Conservation (phyloP, 805 yeast genomes). For the Metschnikowia orientalis region DNA sequence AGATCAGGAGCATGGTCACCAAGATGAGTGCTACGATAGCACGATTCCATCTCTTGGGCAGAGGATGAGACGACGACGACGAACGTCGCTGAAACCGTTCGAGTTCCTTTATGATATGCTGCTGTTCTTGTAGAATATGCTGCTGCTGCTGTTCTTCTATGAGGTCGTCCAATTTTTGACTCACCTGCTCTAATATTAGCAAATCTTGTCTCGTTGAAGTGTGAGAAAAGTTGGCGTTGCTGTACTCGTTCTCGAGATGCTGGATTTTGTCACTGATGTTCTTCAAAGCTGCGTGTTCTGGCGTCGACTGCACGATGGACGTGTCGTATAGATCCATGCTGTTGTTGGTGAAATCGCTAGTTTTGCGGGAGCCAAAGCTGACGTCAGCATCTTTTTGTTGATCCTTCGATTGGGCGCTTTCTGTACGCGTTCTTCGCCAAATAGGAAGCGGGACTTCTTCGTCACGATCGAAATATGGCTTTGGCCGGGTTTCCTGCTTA, state of each 20-base stretch:
- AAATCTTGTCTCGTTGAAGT: constrained; percentile 7
- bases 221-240: not conserved
- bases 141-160: constrained; percentile 11
- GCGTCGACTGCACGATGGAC: too few species aligned
- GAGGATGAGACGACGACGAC: not conserved
- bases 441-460: constrained; percentile 12
- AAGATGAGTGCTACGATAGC: not conserved
- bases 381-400: too few species aligned
- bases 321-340: too few species aligned
- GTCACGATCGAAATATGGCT: constrained; percentile 2
- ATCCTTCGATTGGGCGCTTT: constrained; percentile 1
- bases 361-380: too few species aligned
- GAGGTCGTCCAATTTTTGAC: constrained; percentile 7
- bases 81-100: constrained; percentile 23
- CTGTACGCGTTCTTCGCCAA: constrained; percentile 10
- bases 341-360: too few species aligned
- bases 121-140: constrained; percentile 10
- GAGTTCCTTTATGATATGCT: constrained; percentile 21
- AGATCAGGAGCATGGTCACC: constrained; percentile 16
- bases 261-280: too few species aligned
- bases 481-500: constrained; percentile 5
- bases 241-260: constrained; percentile 7
- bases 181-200: constrained; percentile 6
- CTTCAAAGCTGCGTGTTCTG: too few species aligned
- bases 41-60: not conserved